Percentiles rank a stretch among this genome's conserved stretches.
Conservation (phyloP, 2,329 filamentous ascomycete genomes). For the Pyricularia sp. region DNA sequence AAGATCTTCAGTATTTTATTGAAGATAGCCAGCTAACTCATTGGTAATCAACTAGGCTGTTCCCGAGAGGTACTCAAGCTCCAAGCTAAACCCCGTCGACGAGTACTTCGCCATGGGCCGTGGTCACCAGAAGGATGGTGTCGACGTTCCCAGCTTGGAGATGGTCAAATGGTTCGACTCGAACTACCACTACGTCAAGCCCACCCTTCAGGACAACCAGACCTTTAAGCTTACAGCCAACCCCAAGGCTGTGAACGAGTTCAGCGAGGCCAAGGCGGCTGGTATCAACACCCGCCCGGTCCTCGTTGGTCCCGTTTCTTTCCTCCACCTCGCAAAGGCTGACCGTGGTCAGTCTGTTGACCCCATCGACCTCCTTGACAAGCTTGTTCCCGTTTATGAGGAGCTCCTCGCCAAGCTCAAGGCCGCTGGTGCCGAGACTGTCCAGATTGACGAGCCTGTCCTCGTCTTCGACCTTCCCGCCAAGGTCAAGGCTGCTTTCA, state of each 20-base stretch:
- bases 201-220: constrained; percentile 94
- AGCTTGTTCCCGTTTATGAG: constrained; percentile 89
- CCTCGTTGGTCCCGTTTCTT: constrained; percentile 90
- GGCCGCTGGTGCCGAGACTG: constrained; percentile 87
- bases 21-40: background rate
- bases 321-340: constrained; percentile 95
- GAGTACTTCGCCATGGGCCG: constrained; percentile 99
- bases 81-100: constrained; percentile 80
- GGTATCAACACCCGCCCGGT: constrained; percentile 90
- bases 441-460: constrained; percentile 97
- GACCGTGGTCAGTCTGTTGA: constrained; percentile 90
- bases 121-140: constrained; percentile 89
- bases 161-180: constrained; percentile 99
- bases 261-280: constrained; percentile 95
- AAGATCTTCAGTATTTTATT: background rate
- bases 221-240: constrained; percentile 79
- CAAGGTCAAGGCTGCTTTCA: constrained; percentile 94
- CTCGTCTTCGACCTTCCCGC: constrained; percentile 88
- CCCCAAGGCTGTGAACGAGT: constrained; percentile 88
- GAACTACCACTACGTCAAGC: constrained; percentile 99
- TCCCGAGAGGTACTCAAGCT: constrained; percentile 87
- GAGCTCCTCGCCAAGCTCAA: constrained; percentile 91
- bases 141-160: constrained; percentile 91
- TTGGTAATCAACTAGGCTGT: constrained; percentile 49
- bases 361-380: constrained; percentile 87